phyloP scores from a whole-genome alignment of 2,329 filamentous ascomycete species.

The Aspergillus felis region DNA sequence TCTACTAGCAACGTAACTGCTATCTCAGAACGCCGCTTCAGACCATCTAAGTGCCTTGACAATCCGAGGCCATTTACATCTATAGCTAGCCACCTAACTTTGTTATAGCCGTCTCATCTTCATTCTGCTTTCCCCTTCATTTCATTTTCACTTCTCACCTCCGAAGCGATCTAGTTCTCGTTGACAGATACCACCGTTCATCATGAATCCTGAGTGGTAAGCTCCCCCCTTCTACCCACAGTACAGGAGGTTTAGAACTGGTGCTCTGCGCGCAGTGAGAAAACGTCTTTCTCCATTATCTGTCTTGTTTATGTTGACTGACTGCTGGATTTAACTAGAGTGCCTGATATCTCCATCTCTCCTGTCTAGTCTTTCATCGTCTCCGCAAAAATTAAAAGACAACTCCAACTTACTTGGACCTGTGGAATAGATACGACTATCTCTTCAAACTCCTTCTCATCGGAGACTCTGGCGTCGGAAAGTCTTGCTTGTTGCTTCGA shows the following conservation, averaged over 20 bases:
- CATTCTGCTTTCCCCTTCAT: background rate
- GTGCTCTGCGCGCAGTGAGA: background rate
- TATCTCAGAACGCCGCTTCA: slow-evolving; percentile 22
- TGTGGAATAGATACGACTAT: slow-evolving; percentile 85
- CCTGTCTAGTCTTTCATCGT: background rate
- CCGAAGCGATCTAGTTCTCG: slow-evolving; percentile 1
- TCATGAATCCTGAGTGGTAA: slow-evolving; percentile 50
- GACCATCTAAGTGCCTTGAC: slow-evolving; percentile 15
- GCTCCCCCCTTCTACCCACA: slow-evolving; percentile 18
- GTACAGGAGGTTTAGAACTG: slow-evolving; percentile 3
- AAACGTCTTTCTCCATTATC: slow-evolving; percentile 1
- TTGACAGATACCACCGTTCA: slow-evolving; percentile 21
- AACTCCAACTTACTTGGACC: background rate
- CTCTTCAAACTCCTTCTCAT: slow-evolving; percentile 99
- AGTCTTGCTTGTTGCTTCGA: slow-evolving; percentile 96
- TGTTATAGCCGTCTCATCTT: slow-evolving; percentile 1
- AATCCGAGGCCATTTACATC: slow-evolving; percentile 15
- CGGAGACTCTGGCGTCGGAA: slow-evolving; percentile 99
- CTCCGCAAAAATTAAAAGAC: background rate
- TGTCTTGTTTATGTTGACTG: background rate
- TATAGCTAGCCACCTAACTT: slow-evolving; percentile 5
- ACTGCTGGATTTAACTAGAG: slow-evolving; percentile 22
- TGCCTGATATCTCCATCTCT: slow-evolving; percentile 5
- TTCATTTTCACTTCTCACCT: slow-evolving; percentile 1
- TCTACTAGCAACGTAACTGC: slow-evolving; percentile 21